phyloP scores from a whole-genome alignment of 2,329 filamentous ascomycete genomes.

The Fusarium falciforme region DNA sequence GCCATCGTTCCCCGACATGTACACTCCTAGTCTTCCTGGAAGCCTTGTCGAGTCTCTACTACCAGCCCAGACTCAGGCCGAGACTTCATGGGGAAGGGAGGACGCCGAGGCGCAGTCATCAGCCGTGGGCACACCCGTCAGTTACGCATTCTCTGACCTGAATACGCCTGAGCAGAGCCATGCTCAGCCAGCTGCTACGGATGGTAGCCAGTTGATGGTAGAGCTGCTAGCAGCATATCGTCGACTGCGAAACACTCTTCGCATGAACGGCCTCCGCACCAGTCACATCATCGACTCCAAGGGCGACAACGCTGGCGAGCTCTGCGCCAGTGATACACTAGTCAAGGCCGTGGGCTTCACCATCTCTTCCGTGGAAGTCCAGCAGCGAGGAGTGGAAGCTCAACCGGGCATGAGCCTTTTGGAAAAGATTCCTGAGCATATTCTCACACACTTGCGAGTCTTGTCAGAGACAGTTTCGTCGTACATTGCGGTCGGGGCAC shows the following conservation, averaged over 20 bases:
- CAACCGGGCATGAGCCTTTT: conserved; percentile 80
- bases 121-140: conserved; percentile 54
- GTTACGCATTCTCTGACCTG: conserved; percentile 55
- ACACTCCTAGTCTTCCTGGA: conserved; percentile 53
- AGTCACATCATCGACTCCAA: conserved; percentile 49
- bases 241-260: conserved; percentile 69
- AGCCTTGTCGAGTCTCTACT: conserved; percentile 53
- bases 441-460: conserved; percentile 87
- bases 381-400: conserved; percentile 85
- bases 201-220: conserved; percentile 51
- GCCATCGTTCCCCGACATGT: conserved; percentile 44
- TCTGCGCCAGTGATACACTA: conserved; percentile 69
- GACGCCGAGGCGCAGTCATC: conserved; percentile 50
- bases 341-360: conserved; percentile 81
- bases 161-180: conserved; percentile 41
- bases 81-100: conserved; percentile 55
- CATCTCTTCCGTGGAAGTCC: conserved; percentile 89
- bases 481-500: conserved; percentile 81
- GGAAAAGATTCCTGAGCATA: conserved; percentile 85
- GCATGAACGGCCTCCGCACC: conserved; percentile 63
- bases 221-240: conserved; percentile 72
- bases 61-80: conserved; percentile 50
- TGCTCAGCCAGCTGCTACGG: conserved; percentile 22
- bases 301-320: conserved; percentile 53
- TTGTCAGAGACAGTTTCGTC: conserved; percentile 89